Evolutionary conservation across 2,329 filamentous ascomycete species (phyloP), one percentile per base, ranked within the genome.

Genomic region (Rhynchosporium agropyri): DNA sequence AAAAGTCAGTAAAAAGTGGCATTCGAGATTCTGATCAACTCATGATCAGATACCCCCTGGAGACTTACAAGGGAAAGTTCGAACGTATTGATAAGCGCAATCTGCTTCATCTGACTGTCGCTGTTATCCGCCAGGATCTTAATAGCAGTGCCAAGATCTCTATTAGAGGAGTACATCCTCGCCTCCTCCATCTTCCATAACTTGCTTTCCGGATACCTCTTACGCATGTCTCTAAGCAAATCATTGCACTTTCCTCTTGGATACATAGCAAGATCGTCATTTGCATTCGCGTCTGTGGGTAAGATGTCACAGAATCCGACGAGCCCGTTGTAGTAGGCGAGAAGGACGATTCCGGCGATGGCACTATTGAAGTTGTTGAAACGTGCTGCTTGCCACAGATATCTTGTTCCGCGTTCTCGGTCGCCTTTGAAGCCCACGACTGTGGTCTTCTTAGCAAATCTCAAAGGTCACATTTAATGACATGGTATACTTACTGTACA

Each of bases 361-460:
- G 91, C 94, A n/a, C 93, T 94, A 72, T 97, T 96, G 71, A 98
- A 84, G 74, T 97, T 97, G 65, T 88, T 79, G 74, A 93, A 95
- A 56, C 88, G 87, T 28, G 91, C 92, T 12, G 92, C 91, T 74
- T 91, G 88, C 95, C 95, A 99, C 4, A 99, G 85, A 85, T 97
- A 89, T 45, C 84, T 81, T 38, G 97, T 82, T 9, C 93, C 95
- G 45, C 89, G 84, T 65, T 91, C 86, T 49, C 93, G 88, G 74
- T 98, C 93, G 38, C 95, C 95, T 65, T 86, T 88, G 78, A 98
- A 98, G 0, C 95, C 95, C 36, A 97, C 89, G 48, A 98, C 58
- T 60, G 7, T 5, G 28, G 20, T 15, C 9, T 50, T 2, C 15
- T 40, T 12, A 49, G 20, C 9, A 3, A 28, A 6, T 12, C 4